These are phyloP conservation scores for Zymoseptoria brevis DNA, from an alignment of 2,329 filamentous ascomycete species.

Conservation along the genomic window DNA sequence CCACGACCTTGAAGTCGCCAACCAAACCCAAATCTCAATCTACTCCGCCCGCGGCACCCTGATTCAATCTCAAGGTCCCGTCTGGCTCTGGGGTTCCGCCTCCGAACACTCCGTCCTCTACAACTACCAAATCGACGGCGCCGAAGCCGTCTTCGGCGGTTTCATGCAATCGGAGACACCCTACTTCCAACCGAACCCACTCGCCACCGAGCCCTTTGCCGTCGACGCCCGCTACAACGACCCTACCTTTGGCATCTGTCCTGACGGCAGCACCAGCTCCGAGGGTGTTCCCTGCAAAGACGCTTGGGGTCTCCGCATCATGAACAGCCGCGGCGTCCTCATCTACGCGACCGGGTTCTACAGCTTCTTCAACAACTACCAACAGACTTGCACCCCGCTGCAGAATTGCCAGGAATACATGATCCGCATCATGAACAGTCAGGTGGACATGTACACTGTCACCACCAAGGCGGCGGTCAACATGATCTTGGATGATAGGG, in stretches of 20 bases:
- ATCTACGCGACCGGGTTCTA: slow-evolving; percentile 46
- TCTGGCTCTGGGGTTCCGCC: slow-evolving; percentile 48
- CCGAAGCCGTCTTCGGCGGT: slow-evolving; percentile 44
- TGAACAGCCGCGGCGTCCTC: slow-evolving; percentile 34
- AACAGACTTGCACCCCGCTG: slow-evolving; percentile 39
- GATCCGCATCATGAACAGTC: slow-evolving; percentile 36
- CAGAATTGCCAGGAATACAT: slow-evolving; percentile 47
- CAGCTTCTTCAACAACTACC: slow-evolving; percentile 53
- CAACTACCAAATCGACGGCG: slow-evolving; percentile 45
- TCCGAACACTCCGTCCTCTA: slow-evolving; percentile 50
- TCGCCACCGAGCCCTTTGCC: slow-evolving; percentile 48
- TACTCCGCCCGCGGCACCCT: slow-evolving; percentile 41
- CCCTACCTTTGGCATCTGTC: slow-evolving; percentile 33
- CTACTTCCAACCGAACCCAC: slow-evolving; percentile 47
- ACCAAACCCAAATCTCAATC: slow-evolving; percentile 32
- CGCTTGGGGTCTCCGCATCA: slow-evolving; percentile 39
- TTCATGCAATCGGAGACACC: slow-evolving; percentile 50
- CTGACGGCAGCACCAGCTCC: slow-evolving; percentile 11
- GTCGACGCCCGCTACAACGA: slow-evolving; percentile 37
- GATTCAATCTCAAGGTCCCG: slow-evolving; percentile 39
- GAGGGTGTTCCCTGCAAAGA: slow-evolving; percentile 29
- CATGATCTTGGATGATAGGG: slow-evolving; percentile 38
- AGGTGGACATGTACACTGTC: slow-evolving; percentile 41
- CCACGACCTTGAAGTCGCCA: slow-evolving; percentile 40
- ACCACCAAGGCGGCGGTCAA: slow-evolving; percentile 43